Base-by-base conservation (phyloP, 1,284 basidiomycete genomes). In the Austroboletus novae-zelandiae region DNA sequence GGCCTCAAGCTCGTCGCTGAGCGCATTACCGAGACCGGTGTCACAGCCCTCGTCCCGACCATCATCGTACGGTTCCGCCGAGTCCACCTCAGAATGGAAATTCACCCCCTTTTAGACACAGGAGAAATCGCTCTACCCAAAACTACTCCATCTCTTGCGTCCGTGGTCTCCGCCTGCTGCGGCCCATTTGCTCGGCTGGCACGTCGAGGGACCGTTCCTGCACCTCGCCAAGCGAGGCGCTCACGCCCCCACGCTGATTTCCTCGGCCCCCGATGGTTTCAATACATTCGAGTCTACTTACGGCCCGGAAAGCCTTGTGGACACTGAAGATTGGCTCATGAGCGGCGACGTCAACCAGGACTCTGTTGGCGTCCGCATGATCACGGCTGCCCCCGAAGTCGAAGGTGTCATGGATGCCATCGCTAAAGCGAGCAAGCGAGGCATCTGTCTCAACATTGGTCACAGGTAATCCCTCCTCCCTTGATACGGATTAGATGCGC, bases 171-270 rank as follows among this genome's bases (percentile, higher is more conserved):
- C 78, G 40, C 73, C 74, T 5, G 75, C 60, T 45, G 85, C 77
- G 39, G 89, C 89, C 1, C 86, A 81, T 47, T 71, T 89, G 3
- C 78, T 95, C 15, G 92, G 92, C 15, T 95, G 89, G 83, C 92
- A 95, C 60, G 89, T 82, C 30, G 93, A 95, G 69, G 93, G 93
- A 0, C 93, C 93, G 1, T 96, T 94, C 74, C 77, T 95, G 37
- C 86, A 85, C 52, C 71, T 78, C 53, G 81, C 79, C 39, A 91
- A 91, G 64, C 84, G 89, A 48, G 92, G 92, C 6, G 89, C 89
- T 1, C 92, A 95, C 65, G 77, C 83, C 3, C 80, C 82, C 5
- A 74, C 83, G 4, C 84, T 86, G 61, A 80, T 94, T 18, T 71
- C 84, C 9, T 66, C 79, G 18, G 90, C 89, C 1, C 70, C 76